These are phyloP conservation scores for Phytopythium mirpurense DNA, from an alignment of 352 stramenopile species.

Conservation along the genomic window DNA sequence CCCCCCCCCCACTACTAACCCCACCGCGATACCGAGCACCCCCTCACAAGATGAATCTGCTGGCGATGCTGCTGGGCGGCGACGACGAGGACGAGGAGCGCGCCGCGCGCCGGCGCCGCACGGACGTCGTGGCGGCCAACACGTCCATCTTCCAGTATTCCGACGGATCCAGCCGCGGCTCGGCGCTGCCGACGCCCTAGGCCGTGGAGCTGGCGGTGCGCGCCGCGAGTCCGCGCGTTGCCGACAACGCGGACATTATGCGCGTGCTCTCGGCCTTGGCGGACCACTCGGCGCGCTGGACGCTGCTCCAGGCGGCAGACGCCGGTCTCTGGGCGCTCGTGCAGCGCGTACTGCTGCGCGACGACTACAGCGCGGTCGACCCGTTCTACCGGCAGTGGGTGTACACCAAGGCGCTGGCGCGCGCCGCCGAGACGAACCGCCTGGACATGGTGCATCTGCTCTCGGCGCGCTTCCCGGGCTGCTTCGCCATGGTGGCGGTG, in stretches of 20 bases:
- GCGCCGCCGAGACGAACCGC: not conserved
- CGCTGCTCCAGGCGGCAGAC: conserved; percentile 11
- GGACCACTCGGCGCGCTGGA: conserved; percentile 19
- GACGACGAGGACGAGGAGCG: not conserved
- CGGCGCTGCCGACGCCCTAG: not conserved
- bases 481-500: conserved; percentile 24
- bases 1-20: too few species aligned
- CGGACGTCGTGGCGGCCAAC: not conserved
- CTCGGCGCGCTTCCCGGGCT: conserved; percentile 13
- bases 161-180: not conserved
- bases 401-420: conserved; percentile 15
- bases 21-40: too few species aligned
- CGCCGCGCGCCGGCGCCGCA: not conserved
- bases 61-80: not conserved
- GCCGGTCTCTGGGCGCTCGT: conserved; percentile 14
- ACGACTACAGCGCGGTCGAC: not conserved
- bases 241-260: conserved; percentile 12
- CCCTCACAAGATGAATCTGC: too few species aligned
- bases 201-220: not conserved
- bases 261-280: conserved; percentile 16
- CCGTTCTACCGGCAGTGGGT: conserved; percentile 15
- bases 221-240: not conserved
- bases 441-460: conserved; percentile 3
- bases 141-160: not conserved
- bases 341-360: conserved; percentile 10